Evolutionary conservation across 768 basidiomycete genomes (phyloP).

Genomic region (Lactifluus pinguis): DNA sequence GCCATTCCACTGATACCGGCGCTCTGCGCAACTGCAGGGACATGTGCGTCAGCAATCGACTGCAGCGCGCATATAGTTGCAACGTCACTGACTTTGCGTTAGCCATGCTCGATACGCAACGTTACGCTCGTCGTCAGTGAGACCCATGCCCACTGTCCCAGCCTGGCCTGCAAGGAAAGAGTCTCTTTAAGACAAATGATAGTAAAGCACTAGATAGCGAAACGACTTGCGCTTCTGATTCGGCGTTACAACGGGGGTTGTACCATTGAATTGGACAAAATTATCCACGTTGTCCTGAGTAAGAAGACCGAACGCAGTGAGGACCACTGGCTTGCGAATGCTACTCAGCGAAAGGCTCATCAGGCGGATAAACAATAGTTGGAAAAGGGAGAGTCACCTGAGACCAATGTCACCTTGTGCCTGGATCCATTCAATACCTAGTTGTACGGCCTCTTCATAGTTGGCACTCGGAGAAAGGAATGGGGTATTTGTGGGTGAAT

Average conservation of each 20-base stretch:
- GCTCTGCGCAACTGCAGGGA: not conserved
- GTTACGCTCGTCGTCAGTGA: not conserved
- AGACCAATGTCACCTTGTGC: conserved; percentile 20
- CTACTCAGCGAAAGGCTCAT: conserved; percentile 16
- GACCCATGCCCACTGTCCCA: not conserved
- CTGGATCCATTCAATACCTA: conserved; percentile 28
- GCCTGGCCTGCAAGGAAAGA: conserved; percentile 8
- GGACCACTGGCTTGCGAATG: conserved; percentile 26
- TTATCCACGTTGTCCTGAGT: conserved; percentile 20
- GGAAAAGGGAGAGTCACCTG: conserved; percentile 14
- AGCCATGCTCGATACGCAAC: conserved; percentile 10
- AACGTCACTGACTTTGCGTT: not conserved
- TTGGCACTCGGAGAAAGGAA: not conserved
- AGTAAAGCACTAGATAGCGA: not conserved
- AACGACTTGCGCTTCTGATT: conserved; percentile 5
- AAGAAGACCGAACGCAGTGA: conserved; percentile 28
- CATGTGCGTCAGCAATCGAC: not conserved
- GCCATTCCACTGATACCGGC: conserved; percentile 5
- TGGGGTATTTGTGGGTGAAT: conserved; percentile 16
- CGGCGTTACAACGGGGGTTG: not conserved
- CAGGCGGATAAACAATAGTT: not conserved
- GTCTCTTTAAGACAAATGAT: not conserved
- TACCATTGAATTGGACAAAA: conserved; percentile 29
- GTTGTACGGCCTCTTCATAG: conserved; percentile 22
- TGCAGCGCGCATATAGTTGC: not conserved